Evolutionary conservation across 2,329 filamentous ascomycete species (phyloP), one percentile per base, ranked within the genome.

Genomic region (Ceratocystis smalleyi): DNA sequence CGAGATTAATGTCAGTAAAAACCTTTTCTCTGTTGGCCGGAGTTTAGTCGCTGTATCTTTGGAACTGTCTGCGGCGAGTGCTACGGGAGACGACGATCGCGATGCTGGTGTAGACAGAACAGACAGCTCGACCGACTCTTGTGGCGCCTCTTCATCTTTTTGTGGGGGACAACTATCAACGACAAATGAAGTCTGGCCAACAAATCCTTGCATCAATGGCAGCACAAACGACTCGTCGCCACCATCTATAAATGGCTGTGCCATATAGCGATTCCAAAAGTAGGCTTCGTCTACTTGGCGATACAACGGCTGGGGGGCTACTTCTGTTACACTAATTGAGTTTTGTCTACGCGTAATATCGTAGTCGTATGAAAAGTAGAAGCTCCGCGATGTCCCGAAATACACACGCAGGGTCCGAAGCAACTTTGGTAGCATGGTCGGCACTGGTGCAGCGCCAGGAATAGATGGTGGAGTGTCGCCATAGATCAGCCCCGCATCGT

Each of bases 331-430:
- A 45, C 73, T 72, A 67, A 81, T 72, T 54, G 30, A 71, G 69
- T 6, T 74, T 64, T 84, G 70, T 67, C 81, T 84, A 64, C 86
- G 82, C 0, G 94, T 97, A 61, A 99, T 82, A 72, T 99, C 91
- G 72, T 92, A 82, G 68, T 99, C 94, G 73, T 99, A 96, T 0
- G 91, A 91, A 73, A 92, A 99, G 77, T 87, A 97, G 74, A 96
- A 97, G 72, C 89, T 96, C 68, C 82, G 81, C 0, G 87, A 91
- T 3, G 85, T 81, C 0, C 88, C 85, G 71, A 96, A 92, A 67
- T 96, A 83, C 64, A 97, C 83, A 71, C 89, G 89, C 1, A 90
- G 86, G 40, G 89, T 95, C 49, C 87, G 83, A 51, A 99, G 74
- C 47, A 97, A 78, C 71, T 96, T 95, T 1, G 92, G 92, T 10